A percentile compares a stretch with the other conserved stretches of the same genome.
Conservation (phyloP, 257 asterid species). For the Mentha longifolia region DNA sequence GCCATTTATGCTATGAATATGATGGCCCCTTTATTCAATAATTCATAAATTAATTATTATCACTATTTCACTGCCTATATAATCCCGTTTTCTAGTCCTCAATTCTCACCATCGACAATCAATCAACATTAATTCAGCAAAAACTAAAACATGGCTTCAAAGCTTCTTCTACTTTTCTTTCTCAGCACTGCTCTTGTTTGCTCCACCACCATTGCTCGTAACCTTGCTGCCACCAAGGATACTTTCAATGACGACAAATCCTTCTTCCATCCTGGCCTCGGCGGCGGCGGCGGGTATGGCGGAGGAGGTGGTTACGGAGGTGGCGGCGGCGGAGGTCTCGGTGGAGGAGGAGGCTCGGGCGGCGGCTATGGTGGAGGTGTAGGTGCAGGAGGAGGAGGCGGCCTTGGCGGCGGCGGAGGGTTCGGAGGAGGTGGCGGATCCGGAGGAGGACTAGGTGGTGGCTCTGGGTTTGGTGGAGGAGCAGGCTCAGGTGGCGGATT, state of each 20-base stretch:
- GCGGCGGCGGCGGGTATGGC: background rate
- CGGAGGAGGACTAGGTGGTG: conserved; percentile 35
- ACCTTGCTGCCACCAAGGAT: conserved; percentile 23
- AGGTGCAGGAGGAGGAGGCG: too few species aligned
- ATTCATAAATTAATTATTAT: too few species aligned
- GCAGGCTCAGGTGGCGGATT: background rate
- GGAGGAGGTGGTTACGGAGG: conserved; percentile 32
- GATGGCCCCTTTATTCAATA: too few species aligned
- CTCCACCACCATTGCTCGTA: conserved; percentile 37
- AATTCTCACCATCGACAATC: too few species aligned
- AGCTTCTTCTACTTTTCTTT: conserved; percentile 30
- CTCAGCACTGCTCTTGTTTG: conserved; percentile 31
- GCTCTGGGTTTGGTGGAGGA: conserved; percentile 32
- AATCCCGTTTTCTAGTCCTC: too few species aligned
- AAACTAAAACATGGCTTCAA: conserved; percentile 21
- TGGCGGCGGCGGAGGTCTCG: conserved; percentile 7
- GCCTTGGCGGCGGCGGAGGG: too few species aligned
- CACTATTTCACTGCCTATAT: too few species aligned
- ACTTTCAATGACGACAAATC: conserved; percentile 31
- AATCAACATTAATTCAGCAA: too few species aligned
- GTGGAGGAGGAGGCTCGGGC: too few species aligned
- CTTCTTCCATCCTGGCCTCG: background rate
- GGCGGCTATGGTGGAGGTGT: too few species aligned
- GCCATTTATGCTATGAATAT: too few species aligned
- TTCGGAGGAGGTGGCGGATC: background rate